Conservation (phyloP, 2,329 filamentous ascomycete genomes). For the Fusarium sp. region DNA sequence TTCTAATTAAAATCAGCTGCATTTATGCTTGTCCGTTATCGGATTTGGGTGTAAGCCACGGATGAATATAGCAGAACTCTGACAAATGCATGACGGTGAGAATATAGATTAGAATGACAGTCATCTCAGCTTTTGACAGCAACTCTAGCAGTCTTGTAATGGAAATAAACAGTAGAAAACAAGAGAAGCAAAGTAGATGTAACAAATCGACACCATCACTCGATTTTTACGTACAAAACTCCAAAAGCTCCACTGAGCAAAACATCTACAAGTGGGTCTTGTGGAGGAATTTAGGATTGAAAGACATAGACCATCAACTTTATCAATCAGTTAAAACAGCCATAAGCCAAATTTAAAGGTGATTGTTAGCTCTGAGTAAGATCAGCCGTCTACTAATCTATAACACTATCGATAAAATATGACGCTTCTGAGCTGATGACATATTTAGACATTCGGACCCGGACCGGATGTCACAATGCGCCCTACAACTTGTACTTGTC, state of each 20-base stretch:
- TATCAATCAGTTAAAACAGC: slow-evolving; percentile 20
- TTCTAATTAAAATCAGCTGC: not conserved
- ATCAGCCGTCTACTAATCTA: not conserved
- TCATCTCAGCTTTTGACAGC: too few relatives aligned
- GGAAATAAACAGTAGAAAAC: too few relatives aligned
- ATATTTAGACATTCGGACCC: too few relatives aligned
- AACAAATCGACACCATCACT: not conserved
- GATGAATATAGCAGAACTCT: slow-evolving; percentile 5
- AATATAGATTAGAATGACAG: not conserved
- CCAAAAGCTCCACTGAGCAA: slow-evolving; percentile 11
- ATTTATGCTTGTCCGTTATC: slow-evolving; percentile 12
- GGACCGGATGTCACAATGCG: slow-evolving; percentile 31
- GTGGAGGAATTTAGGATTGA: slow-evolving; percentile 5
- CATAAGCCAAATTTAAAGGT: not conserved
- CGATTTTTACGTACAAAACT: slow-evolving; percentile 38
- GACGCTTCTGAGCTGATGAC: too few relatives aligned
- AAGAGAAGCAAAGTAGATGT: too few relatives aligned
- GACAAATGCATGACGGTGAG: slow-evolving; percentile 16
- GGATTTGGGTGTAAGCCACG: slow-evolving; percentile 15
- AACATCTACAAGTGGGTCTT: slow-evolving; percentile 33
- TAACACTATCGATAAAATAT: too few relatives aligned
- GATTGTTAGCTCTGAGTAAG: slow-evolving; percentile 1
- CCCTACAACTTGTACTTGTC: slow-evolving; percentile 44
- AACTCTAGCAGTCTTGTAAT: not conserved
- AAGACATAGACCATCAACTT: not conserved